Evolutionary conservation across 108 stramenopile genomes (phyloP).

Genomic region (Epithemia pelagica): DNA sequence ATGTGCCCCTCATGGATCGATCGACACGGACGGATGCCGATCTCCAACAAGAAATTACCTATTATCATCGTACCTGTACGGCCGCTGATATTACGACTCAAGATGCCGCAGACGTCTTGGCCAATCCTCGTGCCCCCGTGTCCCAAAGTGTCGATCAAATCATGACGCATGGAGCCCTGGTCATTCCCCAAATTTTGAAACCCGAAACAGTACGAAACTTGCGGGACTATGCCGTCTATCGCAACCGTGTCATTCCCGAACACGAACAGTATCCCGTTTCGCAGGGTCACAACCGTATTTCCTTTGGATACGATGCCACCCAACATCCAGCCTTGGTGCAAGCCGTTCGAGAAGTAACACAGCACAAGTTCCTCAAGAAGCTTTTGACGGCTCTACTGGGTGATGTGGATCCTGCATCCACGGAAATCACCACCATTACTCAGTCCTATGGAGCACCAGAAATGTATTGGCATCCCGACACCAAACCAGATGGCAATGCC

Average conservation of each 20-base stretch:
- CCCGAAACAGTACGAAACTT: slow-evolving; percentile 18
- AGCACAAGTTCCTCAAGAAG: slow-evolving; percentile 17
- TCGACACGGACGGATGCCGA: slow-evolving; percentile 35
- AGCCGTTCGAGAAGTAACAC: slow-evolving; percentile 37
- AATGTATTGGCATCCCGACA: slow-evolving; percentile 54
- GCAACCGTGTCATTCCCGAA: slow-evolving; percentile 29
- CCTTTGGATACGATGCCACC: slow-evolving; percentile 47
- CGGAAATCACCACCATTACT: slow-evolving; percentile 59
- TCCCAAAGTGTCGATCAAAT: background rate
- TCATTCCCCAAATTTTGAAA: slow-evolving; percentile 30
- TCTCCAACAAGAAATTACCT: slow-evolving; percentile 42
- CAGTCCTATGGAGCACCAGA: slow-evolving; percentile 21
- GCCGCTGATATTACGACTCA: slow-evolving; percentile 25
- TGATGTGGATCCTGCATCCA: slow-evolving; percentile 32
- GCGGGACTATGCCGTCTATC: slow-evolving; percentile 30
- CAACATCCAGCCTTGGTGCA: slow-evolving; percentile 38
- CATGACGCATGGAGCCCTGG: slow-evolving; percentile 29
- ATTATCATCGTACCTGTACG: slow-evolving; percentile 40
- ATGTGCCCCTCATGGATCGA: slow-evolving; percentile 27
- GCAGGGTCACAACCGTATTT: slow-evolving; percentile 24
- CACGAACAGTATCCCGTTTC: slow-evolving; percentile 36
- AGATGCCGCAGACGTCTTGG: background rate
- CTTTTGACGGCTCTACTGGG: slow-evolving; percentile 35
- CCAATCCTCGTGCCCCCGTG: background rate
- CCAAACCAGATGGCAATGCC: slow-evolving; percentile 46